Percentiles rank a stretch among this genome's conserved stretches.
Conservation (phyloP, 2,329 filamentous ascomycete genomes). For the Zopfia rhizophila region DNA sequence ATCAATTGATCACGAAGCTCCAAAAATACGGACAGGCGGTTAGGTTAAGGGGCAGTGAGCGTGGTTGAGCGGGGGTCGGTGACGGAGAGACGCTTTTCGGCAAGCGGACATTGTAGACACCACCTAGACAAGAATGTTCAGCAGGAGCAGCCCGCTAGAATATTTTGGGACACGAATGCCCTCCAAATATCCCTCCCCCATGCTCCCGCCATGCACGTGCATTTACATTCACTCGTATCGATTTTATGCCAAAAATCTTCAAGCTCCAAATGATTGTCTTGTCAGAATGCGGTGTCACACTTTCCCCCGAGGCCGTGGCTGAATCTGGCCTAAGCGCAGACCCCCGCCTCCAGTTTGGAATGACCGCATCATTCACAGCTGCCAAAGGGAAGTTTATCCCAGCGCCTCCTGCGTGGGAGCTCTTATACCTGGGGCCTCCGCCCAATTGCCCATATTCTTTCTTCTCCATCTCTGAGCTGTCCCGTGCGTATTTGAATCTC, state of each 20-base stretch:
- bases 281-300: slow-evolving; percentile 10
- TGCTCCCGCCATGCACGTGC: no score
- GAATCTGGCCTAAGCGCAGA: neutral
- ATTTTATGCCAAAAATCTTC: neutral
- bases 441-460: neutral
- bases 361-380: no score
- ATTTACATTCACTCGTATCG: no score
- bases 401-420: no score
- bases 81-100: slow-evolving; percentile 17
- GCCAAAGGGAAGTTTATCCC: no score
- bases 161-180: no score
- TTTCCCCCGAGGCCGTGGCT: neutral
- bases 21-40: slow-evolving; percentile 99
- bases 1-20: slow-evolving; percentile 97
- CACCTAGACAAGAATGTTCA: neutral
- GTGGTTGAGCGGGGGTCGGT: slow-evolving; percentile 65
- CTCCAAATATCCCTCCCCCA: no score
- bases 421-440: no score
- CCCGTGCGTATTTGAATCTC: slow-evolving; percentile 11
- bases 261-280: neutral
- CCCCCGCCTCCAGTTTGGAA: no score
- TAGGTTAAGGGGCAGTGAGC: slow-evolving; percentile 90
- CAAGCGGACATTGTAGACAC: slow-evolving; percentile 6
- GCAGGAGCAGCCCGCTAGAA: no score
- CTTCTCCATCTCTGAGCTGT: slow-evolving; percentile 1